Evolutionary conservation across 768 basidiomycete genomes (phyloP), one percentile per base, ranked within the genome.

Genomic region (Chalciporus chontae): DNA sequence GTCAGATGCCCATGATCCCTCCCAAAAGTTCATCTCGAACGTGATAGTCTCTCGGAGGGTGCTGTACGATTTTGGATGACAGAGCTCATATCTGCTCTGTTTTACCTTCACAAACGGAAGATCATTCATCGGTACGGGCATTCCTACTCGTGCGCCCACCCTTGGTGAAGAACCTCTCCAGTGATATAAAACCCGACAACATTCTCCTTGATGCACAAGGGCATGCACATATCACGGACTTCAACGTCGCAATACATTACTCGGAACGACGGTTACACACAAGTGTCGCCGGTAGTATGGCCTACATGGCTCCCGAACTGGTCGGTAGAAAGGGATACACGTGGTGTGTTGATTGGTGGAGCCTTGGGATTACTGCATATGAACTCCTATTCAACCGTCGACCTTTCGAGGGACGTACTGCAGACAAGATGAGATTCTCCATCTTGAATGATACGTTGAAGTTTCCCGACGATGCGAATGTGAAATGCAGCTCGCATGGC

Each of bases 281-380:
- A 0, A 92, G 90, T 52, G 89, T 99, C 14, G 95, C 96, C 7
- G 96, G 96, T 4, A 94, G 90, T 62, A 94, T 99, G 92, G 95
- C 96, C 0, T 99, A 99, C 72, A 99, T 99, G 96, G 94, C 94
- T 9, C 94, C 95, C 0, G 93, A 99, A 68, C 87, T 99, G n/a
- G 77, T 97, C 39, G 82, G 80, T 45, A 85, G 89, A 62, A 86
- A 84, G 62, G 96, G 96, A 14, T 99, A 99, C 68, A 87, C 88
- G 4, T 94, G 90, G 79, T 84, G 84, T 43, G 80, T 91, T 43
- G 94, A 97, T 66, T 96, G 91, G 88, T 97, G 94, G 94, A 93
- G 90, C 63, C 76, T 97, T 17, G 94, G 94, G 26, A 76, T 96
- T 48, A 87, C 88, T 23, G 87, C 84, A 51, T 95, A 88, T 69